Evolutionary conservation across 2,329 filamentous ascomycete species (phyloP).

Genomic region (Clarireedia sp.): DNA sequence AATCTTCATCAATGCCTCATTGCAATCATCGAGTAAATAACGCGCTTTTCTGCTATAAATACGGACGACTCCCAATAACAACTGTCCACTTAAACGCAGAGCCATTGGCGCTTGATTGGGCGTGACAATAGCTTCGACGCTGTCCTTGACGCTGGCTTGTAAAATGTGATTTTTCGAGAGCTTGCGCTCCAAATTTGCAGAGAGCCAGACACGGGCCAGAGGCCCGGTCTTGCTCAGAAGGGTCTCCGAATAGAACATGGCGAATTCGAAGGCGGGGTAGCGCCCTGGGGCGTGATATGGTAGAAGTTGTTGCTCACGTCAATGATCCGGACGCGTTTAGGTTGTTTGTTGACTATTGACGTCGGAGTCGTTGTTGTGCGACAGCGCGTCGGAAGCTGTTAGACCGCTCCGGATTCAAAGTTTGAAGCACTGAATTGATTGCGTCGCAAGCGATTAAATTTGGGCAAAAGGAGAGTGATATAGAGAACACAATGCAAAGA

Average conservation of each 20-base stretch:
- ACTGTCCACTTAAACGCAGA: conserved; percentile 83
- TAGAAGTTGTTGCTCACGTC: neutral
- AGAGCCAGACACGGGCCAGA: conserved; percentile 94
- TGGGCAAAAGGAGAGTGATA: neutral
- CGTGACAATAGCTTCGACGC: conserved; percentile 90
- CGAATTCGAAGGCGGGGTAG: conserved; percentile 21
- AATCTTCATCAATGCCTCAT: conserved; percentile 94
- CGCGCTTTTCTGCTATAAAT: conserved; percentile 97
- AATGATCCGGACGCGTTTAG: neutral
- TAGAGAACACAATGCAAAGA: neutral
- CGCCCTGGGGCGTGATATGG: neutral
- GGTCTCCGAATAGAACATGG: conserved; percentile 97
- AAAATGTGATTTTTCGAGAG: conserved; percentile 94
- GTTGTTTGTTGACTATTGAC: neutral
- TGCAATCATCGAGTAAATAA: conserved; percentile 94
- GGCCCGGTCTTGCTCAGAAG: conserved; percentile 95
- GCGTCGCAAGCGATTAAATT: neutral
- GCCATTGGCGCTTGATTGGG: conserved; percentile 92
- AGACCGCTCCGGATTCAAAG: neutral
- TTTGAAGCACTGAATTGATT: neutral
- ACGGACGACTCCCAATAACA: conserved; percentile 88
- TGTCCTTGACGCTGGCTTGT: conserved; percentile 89
- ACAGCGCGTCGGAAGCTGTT: conserved; percentile 1
- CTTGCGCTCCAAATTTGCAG: conserved; percentile 96
- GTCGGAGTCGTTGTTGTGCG: neutral